phyloP scores from a whole-genome alignment of 176 grass and related monocot species.

The Tillandsia fasciculata region DNA sequence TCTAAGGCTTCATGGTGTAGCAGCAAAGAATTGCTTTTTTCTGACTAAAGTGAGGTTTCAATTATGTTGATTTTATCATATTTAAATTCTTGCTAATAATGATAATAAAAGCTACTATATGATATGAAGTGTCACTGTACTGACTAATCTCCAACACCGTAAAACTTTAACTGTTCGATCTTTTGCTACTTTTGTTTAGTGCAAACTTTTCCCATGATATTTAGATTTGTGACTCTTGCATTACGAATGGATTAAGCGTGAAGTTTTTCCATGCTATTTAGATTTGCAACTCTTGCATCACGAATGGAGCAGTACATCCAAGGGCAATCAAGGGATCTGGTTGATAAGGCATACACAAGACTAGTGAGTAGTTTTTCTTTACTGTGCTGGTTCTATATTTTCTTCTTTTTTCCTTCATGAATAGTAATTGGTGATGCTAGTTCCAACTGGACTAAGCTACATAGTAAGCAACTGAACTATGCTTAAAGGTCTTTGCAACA shows the following conservation, averaged over 20 bases:
- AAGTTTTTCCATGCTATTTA: slow-evolving; percentile 24
- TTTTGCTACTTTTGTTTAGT: not conserved
- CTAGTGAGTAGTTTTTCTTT: slow-evolving; percentile 50
- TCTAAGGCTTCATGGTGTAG: too few relatives aligned
- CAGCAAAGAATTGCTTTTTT: too few relatives aligned
- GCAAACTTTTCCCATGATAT: not conserved
- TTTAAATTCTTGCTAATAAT: too few relatives aligned
- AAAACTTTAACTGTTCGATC: too few relatives aligned
- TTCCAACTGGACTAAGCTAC: not conserved
- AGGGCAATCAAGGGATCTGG: slow-evolving; percentile 93
- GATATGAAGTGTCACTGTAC: too few relatives aligned
- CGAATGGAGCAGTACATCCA: slow-evolving; percentile 97
- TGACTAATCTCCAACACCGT: too few relatives aligned
- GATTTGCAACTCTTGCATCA: slow-evolving; percentile 87
- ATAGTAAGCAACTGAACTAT: not conserved
- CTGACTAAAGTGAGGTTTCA: too few relatives aligned
- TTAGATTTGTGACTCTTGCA: not conserved
- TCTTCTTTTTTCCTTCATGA: not conserved
- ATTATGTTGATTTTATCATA: too few relatives aligned
- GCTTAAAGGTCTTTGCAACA: not conserved
- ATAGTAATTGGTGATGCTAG: not conserved
- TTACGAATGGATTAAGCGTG: slow-evolving; percentile 9
- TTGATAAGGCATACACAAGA: slow-evolving; percentile 92
- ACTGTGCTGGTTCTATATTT: not conserved
- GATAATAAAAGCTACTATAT: too few relatives aligned